phyloP scores from a whole-genome alignment of 306 rosid genomes.

The Nissolia schottii region DNA sequence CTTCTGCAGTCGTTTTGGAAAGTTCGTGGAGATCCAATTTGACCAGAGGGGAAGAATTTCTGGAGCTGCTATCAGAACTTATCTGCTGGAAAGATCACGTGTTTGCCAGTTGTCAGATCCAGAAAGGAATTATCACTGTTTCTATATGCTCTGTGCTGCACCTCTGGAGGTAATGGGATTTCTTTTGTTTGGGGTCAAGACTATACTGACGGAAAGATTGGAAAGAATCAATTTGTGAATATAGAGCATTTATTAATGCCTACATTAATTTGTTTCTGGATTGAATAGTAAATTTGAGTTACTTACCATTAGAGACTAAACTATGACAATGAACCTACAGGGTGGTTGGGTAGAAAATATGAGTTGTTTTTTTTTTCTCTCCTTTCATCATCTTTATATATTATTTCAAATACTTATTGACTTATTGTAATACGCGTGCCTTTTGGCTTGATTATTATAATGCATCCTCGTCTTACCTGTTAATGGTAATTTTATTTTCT shows the following conservation, averaged over 20 bases:
- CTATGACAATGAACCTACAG: not conserved
- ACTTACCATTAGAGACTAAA: not conserved
- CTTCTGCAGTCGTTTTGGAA: slow-evolving; percentile 92
- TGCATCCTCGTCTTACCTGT: not conserved
- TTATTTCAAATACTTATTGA: not conserved
- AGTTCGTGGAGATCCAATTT: slow-evolving; percentile 98
- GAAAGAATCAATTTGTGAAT: slow-evolving; percentile 10
- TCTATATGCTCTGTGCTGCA: slow-evolving; percentile 99
- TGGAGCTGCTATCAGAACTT: slow-evolving; percentile 99
- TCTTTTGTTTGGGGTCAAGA: slow-evolving; percentile 8
- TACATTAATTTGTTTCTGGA: slow-evolving; percentile 11
- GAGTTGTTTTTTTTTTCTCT: slow-evolving; percentile 4
- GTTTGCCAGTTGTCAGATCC: slow-evolving; percentile 98
- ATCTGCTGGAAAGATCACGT: slow-evolving; percentile 97
- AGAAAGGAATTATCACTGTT: slow-evolving; percentile 99
- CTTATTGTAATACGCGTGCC: slow-evolving; percentile 1
- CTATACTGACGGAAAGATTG: slow-evolving; percentile 9
- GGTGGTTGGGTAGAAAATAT: slow-evolving; percentile 10
- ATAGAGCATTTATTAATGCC: slow-evolving; percentile 19
- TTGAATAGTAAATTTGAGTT: slow-evolving; percentile 21
- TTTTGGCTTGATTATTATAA: slow-evolving; percentile 17
- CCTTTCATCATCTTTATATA: not conserved
- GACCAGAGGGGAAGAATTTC: slow-evolving; percentile 90
- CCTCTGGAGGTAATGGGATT: slow-evolving; percentile 74
- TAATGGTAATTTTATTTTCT: not conserved